Percentiles rank a stretch among this genome's conserved stretches.
phyloP scores from a whole-genome alignment of 2,329 filamentous ascomycete species.

The Penicillium sp. region DNA sequence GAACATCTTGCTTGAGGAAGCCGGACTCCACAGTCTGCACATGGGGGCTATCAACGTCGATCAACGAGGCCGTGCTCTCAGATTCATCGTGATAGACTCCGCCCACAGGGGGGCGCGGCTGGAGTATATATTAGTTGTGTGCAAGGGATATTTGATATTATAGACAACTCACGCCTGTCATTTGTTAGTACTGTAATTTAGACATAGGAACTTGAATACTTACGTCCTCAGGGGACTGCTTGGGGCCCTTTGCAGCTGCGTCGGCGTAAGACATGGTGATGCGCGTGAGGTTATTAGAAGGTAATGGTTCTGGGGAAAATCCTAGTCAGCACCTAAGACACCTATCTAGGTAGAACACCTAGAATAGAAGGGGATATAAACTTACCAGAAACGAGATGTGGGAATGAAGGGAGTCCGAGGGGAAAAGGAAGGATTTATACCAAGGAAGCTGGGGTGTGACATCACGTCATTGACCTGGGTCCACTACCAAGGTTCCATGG shows the following conservation, averaged over 20 bases:
- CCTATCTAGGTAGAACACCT: neutral
- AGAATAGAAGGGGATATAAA: neutral
- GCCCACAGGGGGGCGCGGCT: slow-evolving; percentile 46
- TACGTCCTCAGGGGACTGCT: slow-evolving; percentile 51
- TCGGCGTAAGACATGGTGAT: slow-evolving; percentile 51
- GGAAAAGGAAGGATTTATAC: slow-evolving; percentile 25
- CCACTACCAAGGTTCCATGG: slow-evolving; percentile 11
- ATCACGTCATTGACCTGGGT: slow-evolving; percentile 35
- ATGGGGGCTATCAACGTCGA: slow-evolving; percentile 51
- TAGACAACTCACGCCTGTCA: slow-evolving; percentile 40
- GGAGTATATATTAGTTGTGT: slow-evolving; percentile 14
- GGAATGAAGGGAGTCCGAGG: slow-evolving; percentile 3
- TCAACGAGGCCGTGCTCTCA: slow-evolving; percentile 45
- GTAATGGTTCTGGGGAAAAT: neutral
- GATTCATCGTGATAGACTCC: slow-evolving; percentile 41
- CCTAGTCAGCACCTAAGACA: neutral
- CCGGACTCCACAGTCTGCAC: slow-evolving; percentile 44
- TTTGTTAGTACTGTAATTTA: slow-evolving; percentile 13
- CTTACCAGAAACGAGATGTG: slow-evolving; percentile 7
- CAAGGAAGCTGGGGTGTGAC: slow-evolving; percentile 27
- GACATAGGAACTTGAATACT: slow-evolving; percentile 20
- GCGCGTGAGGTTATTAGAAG: slow-evolving; percentile 1
- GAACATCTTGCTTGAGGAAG: slow-evolving; percentile 44
- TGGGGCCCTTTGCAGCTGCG: slow-evolving; percentile 48
- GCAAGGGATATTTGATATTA: neutral